These are phyloP conservation scores for Triadica sebifera DNA, from an alignment of 345 rosid genomes.

Conservation along the genomic window DNA sequence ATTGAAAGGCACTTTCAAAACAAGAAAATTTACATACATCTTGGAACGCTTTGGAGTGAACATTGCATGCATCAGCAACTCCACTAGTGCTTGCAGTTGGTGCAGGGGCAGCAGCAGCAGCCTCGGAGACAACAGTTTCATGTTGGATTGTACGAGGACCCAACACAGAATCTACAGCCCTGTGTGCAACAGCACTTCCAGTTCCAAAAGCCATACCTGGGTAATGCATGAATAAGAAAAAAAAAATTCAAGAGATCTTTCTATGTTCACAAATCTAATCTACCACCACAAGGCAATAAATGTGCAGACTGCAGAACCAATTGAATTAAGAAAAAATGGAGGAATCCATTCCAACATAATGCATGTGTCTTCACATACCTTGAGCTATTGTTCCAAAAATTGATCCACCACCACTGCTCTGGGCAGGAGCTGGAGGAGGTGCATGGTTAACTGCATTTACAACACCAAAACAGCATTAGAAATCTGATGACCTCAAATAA, in stretches of 20 bases:
- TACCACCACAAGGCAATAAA: background rate
- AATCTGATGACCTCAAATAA: background rate
- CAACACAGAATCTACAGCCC: slow-evolving; percentile 90
- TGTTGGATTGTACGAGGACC: slow-evolving; percentile 96
- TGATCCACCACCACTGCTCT: slow-evolving; percentile 62
- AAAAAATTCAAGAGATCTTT: background rate
- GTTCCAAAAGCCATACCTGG: slow-evolving; percentile 95
- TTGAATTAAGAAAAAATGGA: background rate
- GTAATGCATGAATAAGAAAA: background rate
- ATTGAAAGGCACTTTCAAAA: background rate
- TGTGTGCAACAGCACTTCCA: slow-evolving; percentile 91
- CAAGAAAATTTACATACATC: slow-evolving; percentile 48
- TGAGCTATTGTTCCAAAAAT: slow-evolving; percentile 85
- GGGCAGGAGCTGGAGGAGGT: slow-evolving; percentile 87
- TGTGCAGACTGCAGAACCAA: background rate
- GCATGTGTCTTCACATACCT: slow-evolving; percentile 45
- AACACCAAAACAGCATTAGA: background rate
- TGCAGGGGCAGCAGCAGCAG: slow-evolving; percentile 50
- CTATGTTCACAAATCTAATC: background rate
- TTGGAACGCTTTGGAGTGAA: slow-evolving; percentile 88
- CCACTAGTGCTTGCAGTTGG: slow-evolving; percentile 38
- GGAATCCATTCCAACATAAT: background rate
- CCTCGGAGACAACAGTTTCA: slow-evolving; percentile 58
- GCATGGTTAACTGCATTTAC: slow-evolving; percentile 59
- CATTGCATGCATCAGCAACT: slow-evolving; percentile 50